A percentile compares a stretch with the other conserved stretches of the same genome.
Conservation (phyloP, 148 eudicot genomes). For the Polygonum aviculare region DNA sequence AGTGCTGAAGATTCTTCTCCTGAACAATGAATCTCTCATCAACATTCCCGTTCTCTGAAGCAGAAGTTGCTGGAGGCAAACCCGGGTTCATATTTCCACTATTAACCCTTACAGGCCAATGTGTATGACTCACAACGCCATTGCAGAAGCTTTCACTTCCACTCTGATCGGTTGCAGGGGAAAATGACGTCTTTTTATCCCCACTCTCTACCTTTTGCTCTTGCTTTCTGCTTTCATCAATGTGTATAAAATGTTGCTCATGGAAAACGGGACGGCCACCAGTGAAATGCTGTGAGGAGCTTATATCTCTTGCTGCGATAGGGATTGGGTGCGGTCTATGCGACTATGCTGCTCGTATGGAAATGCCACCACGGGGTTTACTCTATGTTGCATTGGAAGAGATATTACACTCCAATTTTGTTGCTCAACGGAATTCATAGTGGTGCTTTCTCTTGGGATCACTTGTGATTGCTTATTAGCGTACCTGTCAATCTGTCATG, state of each 20-base stretch:
- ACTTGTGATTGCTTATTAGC: conserved; percentile 3
- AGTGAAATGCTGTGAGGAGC: conserved; percentile 18
- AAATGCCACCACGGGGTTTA: conserved; percentile 25
- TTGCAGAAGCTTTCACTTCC: conserved; percentile 45
- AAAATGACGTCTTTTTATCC: conserved; percentile 30
- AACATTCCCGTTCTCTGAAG: conserved; percentile 27
- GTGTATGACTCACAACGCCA: conserved; percentile 26
- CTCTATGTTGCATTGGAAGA: conserved; percentile 18
- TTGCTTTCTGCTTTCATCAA: conserved; percentile 29
- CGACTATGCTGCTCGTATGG: conserved; percentile 7
- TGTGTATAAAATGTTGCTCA: conserved; percentile 2
- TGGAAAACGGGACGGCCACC: conserved; percentile 2
- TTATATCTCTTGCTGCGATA: conserved; percentile 30
- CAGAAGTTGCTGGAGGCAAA: conserved; percentile 14
- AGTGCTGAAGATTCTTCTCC: conserved; percentile 13
- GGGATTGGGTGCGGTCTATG: conserved; percentile 36
- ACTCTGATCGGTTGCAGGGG: conserved; percentile 58
- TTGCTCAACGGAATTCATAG: neutral
- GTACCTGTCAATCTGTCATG: conserved; percentile 1
- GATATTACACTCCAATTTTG: conserved; percentile 20
- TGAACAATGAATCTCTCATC: neutral
- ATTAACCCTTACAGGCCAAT: conserved; percentile 21
- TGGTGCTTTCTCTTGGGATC: neutral
- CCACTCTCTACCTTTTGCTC: conserved; percentile 25
- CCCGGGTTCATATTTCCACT: conserved; percentile 21